Evolutionary conservation across 345 rosid species (phyloP), one percentile per base, ranked within the genome.

Genomic region (Linum lewisii): DNA sequence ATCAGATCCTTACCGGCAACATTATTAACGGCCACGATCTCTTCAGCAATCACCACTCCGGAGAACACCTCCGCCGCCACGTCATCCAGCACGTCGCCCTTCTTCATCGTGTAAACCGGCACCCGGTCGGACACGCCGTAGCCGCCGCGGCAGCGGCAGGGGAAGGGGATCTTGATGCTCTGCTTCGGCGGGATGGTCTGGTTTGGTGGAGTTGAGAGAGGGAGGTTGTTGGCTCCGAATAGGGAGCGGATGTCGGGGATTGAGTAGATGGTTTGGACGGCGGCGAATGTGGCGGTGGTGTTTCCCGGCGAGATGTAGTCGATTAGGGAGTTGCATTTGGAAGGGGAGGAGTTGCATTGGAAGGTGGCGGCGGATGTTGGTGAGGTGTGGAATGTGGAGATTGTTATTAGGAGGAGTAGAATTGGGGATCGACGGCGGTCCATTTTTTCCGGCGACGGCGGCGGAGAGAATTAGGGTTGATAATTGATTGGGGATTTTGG

Each of bases 171-270:
- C 22, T 42, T 61, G 57, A 71, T 15, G 3, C 25, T 8, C 25
- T 32, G 21, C 22, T 10, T 3, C 3, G 57, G 60, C 18, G 55
- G 47, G 49, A 84, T 21, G 67, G 71, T 59, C 53, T 76, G 64
- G 59, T 63, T 51, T 42, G 70, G 64, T 16, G 42, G 9, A 16
- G 86, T 79, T 37, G 74, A 50, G 59, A 51, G 70, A 14, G 78
- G 72, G 56, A 81, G 76, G 67, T 66, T 60, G 72, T 87, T 87
- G 45, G 81, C 90, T 57, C 73, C 90, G 58, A 87, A 73, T 62
- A 87, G 69, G 29, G 78, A 69, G 20, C 34, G 64, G 57, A 77
- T 66, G 54, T 70, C 52, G 59, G 24, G 63, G 61, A 87, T 68
- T 25, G 71, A 58, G 75, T 84, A 87, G 58, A 79, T 81, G 61